A percentile compares a stretch with the other conserved stretches of the same genome.
Conservation (phyloP, 1,139 yeast species). For the Suhomyces bolitotheri region DNA sequence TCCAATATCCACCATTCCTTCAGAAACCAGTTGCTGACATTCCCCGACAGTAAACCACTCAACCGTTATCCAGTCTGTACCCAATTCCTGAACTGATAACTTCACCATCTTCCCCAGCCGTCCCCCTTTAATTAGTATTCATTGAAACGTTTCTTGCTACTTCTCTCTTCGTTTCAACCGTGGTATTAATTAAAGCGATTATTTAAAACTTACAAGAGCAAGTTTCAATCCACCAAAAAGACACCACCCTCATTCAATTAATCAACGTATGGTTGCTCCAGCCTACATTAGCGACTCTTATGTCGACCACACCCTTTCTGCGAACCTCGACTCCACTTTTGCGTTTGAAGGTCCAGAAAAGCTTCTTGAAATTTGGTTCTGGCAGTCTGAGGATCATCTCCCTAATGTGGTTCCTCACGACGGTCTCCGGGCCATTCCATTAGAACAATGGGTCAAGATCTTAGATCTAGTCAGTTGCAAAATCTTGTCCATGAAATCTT, state of each 20-base stretch:
- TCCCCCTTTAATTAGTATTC: constrained; percentile 14
- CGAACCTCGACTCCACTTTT: constrained; percentile 76
- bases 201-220: constrained; percentile 31
- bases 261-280: constrained; percentile 44
- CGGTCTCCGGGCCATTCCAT: constrained; percentile 66
- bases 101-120: background rate
- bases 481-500: constrained; percentile 74
- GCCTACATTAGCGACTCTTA: constrained; percentile 50
- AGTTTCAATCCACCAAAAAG: constrained; percentile 45
- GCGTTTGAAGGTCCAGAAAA: constrained; percentile 99
- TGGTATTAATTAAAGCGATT: constrained; percentile 16
- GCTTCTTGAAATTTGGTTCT: constrained; percentile 87
- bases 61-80: background rate
- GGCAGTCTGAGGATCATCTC: constrained; percentile 37
- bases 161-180: constrained; percentile 48
- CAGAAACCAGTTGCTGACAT: constrained; percentile 19
- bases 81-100: background rate
- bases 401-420: constrained; percentile 38
- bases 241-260: constrained; percentile 2
- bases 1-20: constrained; percentile 13
- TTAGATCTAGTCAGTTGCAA: constrained; percentile 87
- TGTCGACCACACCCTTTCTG: constrained; percentile 78
- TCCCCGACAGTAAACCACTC: constrained; percentile 3
- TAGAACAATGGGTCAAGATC: constrained; percentile 67
- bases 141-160: constrained; percentile 54